A percentile compares a stretch with the other conserved stretches of the same genome.
Conservation (phyloP, 1,284 basidiomycete species). For the Ganoderma leucocontextum region DNA sequence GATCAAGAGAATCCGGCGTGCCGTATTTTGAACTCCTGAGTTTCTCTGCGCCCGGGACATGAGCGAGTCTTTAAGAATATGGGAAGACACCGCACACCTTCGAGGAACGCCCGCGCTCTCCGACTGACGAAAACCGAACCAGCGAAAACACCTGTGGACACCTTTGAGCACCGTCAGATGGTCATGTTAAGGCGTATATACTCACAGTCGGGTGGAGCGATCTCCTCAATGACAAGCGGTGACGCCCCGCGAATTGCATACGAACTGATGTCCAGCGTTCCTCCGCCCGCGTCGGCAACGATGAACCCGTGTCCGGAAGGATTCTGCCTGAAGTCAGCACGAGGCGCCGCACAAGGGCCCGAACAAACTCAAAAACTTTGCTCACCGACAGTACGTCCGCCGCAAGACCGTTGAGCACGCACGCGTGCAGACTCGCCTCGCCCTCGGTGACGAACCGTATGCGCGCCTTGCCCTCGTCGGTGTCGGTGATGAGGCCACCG, state of each 20-base stretch:
- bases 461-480: constrained; percentile 70
- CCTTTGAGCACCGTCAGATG: constrained; percentile 17
- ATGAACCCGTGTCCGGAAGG: constrained; percentile 77
- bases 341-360: neutral
- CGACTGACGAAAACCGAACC: constrained; percentile 84
- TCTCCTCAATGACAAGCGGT: constrained; percentile 80
- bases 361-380: constrained; percentile 19
- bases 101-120: constrained; percentile 71
- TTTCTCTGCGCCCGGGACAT: constrained; percentile 55
- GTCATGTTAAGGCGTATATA: constrained; percentile 15
- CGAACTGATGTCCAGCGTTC: constrained; percentile 80
- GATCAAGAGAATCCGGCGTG: constrained; percentile 70
- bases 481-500: constrained; percentile 74
- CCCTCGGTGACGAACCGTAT: constrained; percentile 84
- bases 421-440: constrained; percentile 81
- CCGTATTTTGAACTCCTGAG: constrained; percentile 76
- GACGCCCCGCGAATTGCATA: constrained; percentile 72
- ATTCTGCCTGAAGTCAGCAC: constrained; percentile 49
- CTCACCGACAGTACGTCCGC: constrained; percentile 75
- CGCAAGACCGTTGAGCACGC: constrained; percentile 76
- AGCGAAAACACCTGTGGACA: constrained; percentile 68
- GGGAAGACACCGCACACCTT: constrained; percentile 51
- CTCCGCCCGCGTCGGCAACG: constrained; percentile 81
- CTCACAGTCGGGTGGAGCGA: constrained; percentile 81
- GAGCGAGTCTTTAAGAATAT: neutral